Conservation (phyloP, 164 flowering plant genomes). For the Brasenia schreberi region DNA sequence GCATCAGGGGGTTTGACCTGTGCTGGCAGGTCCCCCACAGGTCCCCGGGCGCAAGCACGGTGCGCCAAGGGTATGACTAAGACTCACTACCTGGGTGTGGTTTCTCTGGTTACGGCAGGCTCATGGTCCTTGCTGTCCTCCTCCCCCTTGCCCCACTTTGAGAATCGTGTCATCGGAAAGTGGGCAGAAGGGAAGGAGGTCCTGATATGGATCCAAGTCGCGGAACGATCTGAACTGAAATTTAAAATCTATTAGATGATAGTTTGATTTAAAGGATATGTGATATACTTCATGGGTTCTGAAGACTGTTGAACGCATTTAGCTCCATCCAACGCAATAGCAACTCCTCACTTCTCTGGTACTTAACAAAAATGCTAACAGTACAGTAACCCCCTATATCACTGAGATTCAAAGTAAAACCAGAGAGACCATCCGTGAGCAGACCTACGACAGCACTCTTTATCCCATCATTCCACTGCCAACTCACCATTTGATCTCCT, state of each 20-base stretch:
- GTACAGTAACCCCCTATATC: slow-evolving; percentile 89
- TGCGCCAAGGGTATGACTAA: too few species aligned
- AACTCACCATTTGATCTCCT: slow-evolving; percentile 93
- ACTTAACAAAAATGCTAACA: slow-evolving; percentile 50
- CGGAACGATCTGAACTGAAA: too few species aligned
- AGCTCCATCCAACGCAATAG: slow-evolving; percentile 79
- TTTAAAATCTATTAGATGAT: not conserved
- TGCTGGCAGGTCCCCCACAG: too few species aligned
- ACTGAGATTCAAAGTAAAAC: slow-evolving; percentile 76
- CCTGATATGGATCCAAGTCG: slow-evolving; percentile 6
- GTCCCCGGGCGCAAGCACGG: too few species aligned
- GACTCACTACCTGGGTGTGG: too few species aligned
- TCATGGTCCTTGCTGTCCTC: not conserved
- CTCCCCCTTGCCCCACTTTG: slow-evolving; percentile 2
- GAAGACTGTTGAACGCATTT: slow-evolving; percentile 68
- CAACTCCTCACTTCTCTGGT: slow-evolving; percentile 62
- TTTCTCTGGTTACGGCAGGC: not conserved
- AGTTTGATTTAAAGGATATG: not conserved
- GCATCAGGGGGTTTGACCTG: too few species aligned
- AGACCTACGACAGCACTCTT: slow-evolving; percentile 80
- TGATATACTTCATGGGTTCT: slow-evolving; percentile 72
- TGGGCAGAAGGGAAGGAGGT: slow-evolving; percentile 12
- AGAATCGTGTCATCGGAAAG: slow-evolving; percentile 11
- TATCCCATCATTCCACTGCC: slow-evolving; percentile 82
- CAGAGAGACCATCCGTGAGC: slow-evolving; percentile 75